Evolutionary conservation across 108 stramenopile species (phyloP), one percentile per base, ranked within the genome.

Genomic region (Discostella pseudostelligera): DNA sequence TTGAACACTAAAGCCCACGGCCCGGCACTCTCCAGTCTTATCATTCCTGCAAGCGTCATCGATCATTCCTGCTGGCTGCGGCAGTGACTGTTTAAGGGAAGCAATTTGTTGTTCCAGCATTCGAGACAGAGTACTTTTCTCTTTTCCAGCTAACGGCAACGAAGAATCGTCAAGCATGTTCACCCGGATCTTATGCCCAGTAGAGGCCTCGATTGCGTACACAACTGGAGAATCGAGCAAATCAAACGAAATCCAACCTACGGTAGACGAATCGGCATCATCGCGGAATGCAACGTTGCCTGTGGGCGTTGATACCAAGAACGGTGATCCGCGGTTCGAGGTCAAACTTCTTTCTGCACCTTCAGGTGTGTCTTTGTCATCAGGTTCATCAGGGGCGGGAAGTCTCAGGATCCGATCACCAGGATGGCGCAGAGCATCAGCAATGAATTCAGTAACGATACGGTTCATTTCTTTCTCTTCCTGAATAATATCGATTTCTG

Each of bases 151-250:
- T 19, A 68, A 59, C 11, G 83, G 76, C 14, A 78, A 26, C 10
- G 82, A 45, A 24, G 82, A 56, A 43, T 84, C 86, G 72, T 92
- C 91, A 8, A 85, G 85, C 56, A 92, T 87, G 48, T 89, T 83
- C 24, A 92, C 87, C 20, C 65, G 68, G 20, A 92, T 39, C 12
- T 72, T 62, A 24, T 42, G 39, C 10, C 91, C 91, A 8, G 82
- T 59, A 0, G 73, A 62, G 4, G 84, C 74, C 58, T 89, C 87
- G 39, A 92, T 70, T 0, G 88, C 88, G 67, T 79, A 92, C 2
- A 83, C 87, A 39, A 92, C 75, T 10, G 91, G 87, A 14, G 87
- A 72, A 17, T 83, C 76, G 58, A 92, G 86, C 50, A 81, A 39
- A 54, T 78, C 81, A 51, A 78, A 65, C 10, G 91, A 70, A 53